Percentiles rank a stretch among this genome's conserved stretches.
phyloP scores from a whole-genome alignment of 495 filamentous ascomycete genomes.

The Mytilinidion resinicola region DNA sequence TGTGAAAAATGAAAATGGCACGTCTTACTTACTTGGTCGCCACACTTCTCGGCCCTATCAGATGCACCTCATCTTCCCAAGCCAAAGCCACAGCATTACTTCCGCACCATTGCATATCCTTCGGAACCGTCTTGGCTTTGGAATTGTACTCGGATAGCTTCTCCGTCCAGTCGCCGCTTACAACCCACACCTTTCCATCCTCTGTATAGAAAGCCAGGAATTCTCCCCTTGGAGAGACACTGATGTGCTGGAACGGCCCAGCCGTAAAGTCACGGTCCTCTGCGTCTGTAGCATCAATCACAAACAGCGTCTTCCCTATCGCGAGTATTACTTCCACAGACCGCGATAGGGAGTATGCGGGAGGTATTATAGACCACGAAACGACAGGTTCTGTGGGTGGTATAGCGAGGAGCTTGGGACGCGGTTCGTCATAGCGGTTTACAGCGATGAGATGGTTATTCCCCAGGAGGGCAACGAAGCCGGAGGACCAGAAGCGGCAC shows the following conservation, averaged over 20 bases:
- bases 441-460: slow-evolving; percentile 87
- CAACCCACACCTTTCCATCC: slow-evolving; percentile 84
- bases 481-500: slow-evolving; percentile 84
- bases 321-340: slow-evolving; percentile 91
- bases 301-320: slow-evolving; percentile 75
- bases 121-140: slow-evolving; percentile 73
- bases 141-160: slow-evolving; percentile 90
- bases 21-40: slow-evolving; percentile 51
- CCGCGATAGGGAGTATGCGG: slow-evolving; percentile 82
- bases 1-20: background rate
- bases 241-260: slow-evolving; percentile 85
- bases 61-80: slow-evolving; percentile 98
- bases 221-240: slow-evolving; percentile 82
- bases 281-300: slow-evolving; percentile 79
- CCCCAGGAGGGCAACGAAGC: slow-evolving; percentile 85
- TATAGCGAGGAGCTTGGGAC: slow-evolving; percentile 72
- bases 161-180: slow-evolving; percentile 88
- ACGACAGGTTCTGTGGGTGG: slow-evolving; percentile 73
- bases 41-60: slow-evolving; percentile 78
- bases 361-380: slow-evolving; percentile 85
- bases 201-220: slow-evolving; percentile 81
- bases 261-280: slow-evolving; percentile 86
- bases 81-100: slow-evolving; percentile 90
- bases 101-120: slow-evolving; percentile 90
- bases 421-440: slow-evolving; percentile 81